Percentiles rank a stretch among this genome's conserved stretches.
These are phyloP conservation scores for Erodium moschatum DNA, from an alignment of 441 rosid species.

Conservation along the genomic window DNA sequence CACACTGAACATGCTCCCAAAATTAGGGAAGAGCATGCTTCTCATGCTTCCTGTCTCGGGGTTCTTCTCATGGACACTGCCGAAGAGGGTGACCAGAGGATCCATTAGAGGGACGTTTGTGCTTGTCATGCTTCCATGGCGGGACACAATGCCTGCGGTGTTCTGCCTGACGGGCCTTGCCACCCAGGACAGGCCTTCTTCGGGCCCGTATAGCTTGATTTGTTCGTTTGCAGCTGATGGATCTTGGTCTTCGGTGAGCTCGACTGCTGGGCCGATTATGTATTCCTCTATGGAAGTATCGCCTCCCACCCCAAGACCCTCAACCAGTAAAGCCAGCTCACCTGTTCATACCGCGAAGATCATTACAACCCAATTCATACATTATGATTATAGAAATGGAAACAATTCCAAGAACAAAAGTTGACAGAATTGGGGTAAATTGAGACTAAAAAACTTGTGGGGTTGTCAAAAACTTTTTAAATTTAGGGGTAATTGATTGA, in stretches of 20 bases:
- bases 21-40: slow-evolving; percentile 77
- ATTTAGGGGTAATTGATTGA: too few relatives aligned
- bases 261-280: slow-evolving; percentile 43
- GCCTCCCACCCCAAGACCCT: slow-evolving; percentile 50
- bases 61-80: slow-evolving; percentile 82
- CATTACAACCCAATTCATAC: too few relatives aligned
- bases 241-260: slow-evolving; percentile 34
- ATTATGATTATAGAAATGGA: too few relatives aligned
- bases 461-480: too few relatives aligned
- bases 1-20: slow-evolving; percentile 85
- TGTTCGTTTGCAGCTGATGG: slow-evolving; percentile 41
- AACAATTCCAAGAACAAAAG: too few relatives aligned
- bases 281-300: slow-evolving; percentile 57
- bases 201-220: slow-evolving; percentile 62
- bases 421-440: too few relatives aligned
- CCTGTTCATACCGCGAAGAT: slow-evolving; percentile 28
- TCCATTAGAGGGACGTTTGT: slow-evolving; percentile 54
- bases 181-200: slow-evolving; percentile 68
- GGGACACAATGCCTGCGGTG: slow-evolving; percentile 48
- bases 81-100: slow-evolving; percentile 86
- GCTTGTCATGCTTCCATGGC: slow-evolving; percentile 61
- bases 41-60: slow-evolving; percentile 75
- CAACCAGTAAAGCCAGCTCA: slow-evolving; percentile 63
- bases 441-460: too few relatives aligned
- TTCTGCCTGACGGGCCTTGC: slow-evolving; percentile 66